Percentiles rank a stretch among this genome's conserved stretches.
phyloP scores from a whole-genome alignment of 768 basidiomycete genomes.

The Rhodocollybia butyracea region DNA sequence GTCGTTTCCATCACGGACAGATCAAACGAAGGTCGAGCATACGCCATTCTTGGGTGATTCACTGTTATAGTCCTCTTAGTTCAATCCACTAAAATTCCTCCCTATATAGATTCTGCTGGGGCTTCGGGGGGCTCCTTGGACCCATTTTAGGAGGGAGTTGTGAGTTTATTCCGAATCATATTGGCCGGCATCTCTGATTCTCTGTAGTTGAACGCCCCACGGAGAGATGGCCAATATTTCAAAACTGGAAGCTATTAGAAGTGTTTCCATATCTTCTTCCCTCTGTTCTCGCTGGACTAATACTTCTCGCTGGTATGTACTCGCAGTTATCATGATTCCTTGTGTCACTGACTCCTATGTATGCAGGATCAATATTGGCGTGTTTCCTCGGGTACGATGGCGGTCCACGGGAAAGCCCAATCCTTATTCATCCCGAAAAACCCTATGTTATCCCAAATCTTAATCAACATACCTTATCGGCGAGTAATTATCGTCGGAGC shows the following conservation, averaged over 20 bases:
- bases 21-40: conserved; percentile 92
- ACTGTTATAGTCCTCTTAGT: neutral
- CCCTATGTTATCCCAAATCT: no score
- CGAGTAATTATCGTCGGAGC: neutral
- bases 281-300: conserved; percentile 68
- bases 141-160: conserved; percentile 71
- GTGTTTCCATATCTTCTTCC: conserved; percentile 91
- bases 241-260: conserved; percentile 60
- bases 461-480: no score
- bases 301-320: conserved; percentile 64
- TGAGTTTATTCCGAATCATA: neutral
- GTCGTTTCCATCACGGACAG: conserved; percentile 85
- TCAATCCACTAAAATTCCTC: neutral
- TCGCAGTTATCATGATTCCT: neutral
- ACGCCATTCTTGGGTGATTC: conserved; percentile 80
- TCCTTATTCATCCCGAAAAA: conserved; percentile 82
- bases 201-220: conserved; percentile 76
- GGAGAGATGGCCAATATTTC: conserved; percentile 84
- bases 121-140: conserved; percentile 90
- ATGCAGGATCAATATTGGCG: conserved; percentile 73
- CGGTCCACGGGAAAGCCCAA: conserved; percentile 80
- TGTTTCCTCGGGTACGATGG: conserved; percentile 91
- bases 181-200: neutral
- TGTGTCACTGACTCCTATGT: conserved; percentile 1
- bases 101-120: conserved; percentile 80